These are phyloP conservation scores for Trichoderma sp. DNA, from an alignment of 2,329 filamentous ascomycete species.

Conservation along the genomic window DNA sequence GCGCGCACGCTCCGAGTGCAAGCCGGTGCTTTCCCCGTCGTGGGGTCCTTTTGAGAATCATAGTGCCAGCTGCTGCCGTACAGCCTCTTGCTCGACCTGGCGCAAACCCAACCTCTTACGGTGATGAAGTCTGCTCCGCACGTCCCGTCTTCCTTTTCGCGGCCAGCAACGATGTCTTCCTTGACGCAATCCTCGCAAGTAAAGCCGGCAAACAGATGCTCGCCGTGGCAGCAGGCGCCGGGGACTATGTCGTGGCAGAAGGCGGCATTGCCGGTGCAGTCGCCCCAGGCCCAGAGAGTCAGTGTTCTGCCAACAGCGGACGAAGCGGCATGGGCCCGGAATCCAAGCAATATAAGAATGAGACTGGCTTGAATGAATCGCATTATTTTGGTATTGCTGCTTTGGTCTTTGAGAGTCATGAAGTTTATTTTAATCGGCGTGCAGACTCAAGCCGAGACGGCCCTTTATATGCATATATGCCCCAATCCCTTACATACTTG, in stretches of 20 bases:
- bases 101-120: background rate
- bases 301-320: background rate
- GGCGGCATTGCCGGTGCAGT: background rate
- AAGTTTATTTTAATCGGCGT: background rate
- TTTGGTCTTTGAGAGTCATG: background rate
- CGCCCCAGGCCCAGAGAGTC: background rate
- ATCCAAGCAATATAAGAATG: background rate
- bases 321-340: background rate
- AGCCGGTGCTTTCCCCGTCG: background rate
- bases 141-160: background rate
- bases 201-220: background rate
- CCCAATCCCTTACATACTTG: background rate
- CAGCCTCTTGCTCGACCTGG: background rate
- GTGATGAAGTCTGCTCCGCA: background rate
- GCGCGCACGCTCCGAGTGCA: background rate
- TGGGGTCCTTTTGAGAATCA: background rate
- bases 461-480: background rate
- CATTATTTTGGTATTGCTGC: background rate
- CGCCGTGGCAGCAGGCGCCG: background rate
- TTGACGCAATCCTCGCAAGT: background rate
- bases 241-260: background rate
- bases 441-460: background rate
- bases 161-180: background rate
- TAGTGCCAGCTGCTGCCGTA: background rate
- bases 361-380: background rate